Conservation (phyloP, 495 filamentous ascomycete genomes). For the Rusavskia elegans region DNA sequence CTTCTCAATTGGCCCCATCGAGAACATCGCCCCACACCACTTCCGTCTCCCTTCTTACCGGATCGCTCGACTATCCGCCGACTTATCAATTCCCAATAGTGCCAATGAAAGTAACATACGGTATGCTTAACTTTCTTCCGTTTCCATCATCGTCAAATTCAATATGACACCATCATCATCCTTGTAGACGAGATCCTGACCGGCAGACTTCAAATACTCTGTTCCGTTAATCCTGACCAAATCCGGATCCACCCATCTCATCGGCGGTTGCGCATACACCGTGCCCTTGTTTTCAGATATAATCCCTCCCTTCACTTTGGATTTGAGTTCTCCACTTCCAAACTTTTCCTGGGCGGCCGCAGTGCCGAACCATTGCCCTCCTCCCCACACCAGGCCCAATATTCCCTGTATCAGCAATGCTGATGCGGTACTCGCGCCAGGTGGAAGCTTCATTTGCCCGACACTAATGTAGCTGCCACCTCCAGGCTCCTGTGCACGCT, state of each 20-base stretch:
- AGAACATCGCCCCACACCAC: too few relatives aligned
- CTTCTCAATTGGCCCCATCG: too few relatives aligned
- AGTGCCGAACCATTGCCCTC: neutral
- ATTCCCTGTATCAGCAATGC: neutral
- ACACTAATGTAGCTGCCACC: neutral
- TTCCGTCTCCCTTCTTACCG: too few relatives aligned
- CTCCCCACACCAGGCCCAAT: neutral
- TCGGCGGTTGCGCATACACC: neutral
- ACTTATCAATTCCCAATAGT: too few relatives aligned
- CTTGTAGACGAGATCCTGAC: neutral
- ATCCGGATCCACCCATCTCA: neutral
- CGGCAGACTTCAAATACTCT: neutral
- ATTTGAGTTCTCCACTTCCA: neutral
- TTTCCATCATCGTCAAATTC: neutral
- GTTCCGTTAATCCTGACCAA: neutral
- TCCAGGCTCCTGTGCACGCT: neutral
- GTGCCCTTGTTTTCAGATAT: neutral
- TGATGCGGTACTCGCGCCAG: neutral
- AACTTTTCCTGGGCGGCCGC: neutral
- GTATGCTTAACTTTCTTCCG: too few relatives aligned
- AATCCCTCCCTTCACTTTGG: too few relatives aligned
- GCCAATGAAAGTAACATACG: too few relatives aligned
- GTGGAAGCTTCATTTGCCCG: neutral
- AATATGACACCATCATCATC: neutral
- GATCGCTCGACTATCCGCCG: too few relatives aligned